Percentiles rank a stretch among this genome's conserved stretches.
These are phyloP conservation scores for Backusella tarrabulga DNA, from an alignment of 192 early-diverging fungal genomes.

Conservation along the genomic window DNA sequence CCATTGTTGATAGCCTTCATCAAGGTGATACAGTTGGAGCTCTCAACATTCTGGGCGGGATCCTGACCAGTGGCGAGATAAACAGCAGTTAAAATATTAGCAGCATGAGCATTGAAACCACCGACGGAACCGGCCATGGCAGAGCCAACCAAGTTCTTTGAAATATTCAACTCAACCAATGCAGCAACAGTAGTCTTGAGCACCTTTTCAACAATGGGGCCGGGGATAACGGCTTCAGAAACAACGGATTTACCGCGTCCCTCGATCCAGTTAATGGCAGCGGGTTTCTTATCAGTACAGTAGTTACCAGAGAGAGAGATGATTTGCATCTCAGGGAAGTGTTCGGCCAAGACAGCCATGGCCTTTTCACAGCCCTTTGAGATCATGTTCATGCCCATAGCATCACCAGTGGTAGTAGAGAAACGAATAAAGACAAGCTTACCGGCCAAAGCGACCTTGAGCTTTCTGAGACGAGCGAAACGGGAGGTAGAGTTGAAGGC, in stretches of 20 bases:
- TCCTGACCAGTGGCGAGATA: slow-evolving; percentile 95
- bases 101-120: slow-evolving; percentile 94
- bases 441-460: slow-evolving; percentile 85
- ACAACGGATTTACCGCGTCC: slow-evolving; percentile 94
- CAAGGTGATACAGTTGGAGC: slow-evolving; percentile 89
- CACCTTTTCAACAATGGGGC: slow-evolving; percentile 71
- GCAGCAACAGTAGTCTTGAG: slow-evolving; percentile 85
- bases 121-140: slow-evolving; percentile 93
- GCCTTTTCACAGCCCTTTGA: slow-evolving; percentile 94
- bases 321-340: slow-evolving; percentile 74
- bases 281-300: slow-evolving; percentile 96
- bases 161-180: slow-evolving; percentile 75
- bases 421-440: slow-evolving; percentile 86
- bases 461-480: slow-evolving; percentile 77
- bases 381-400: slow-evolving; percentile 99
- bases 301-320: slow-evolving; percentile 90
- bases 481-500: slow-evolving; percentile 88
- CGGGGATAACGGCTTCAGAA: slow-evolving; percentile 81
- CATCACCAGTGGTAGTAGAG: slow-evolving; percentile 89
- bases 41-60: slow-evolving; percentile 94
- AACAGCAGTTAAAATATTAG: slow-evolving; percentile 89
- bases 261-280: slow-evolving; percentile 98
- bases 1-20: slow-evolving; percentile 86
- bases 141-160: slow-evolving; percentile 91
- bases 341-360: slow-evolving; percentile 54